These are phyloP conservation scores for Pelagophyceae sp. DNA, from an alignment of 352 stramenopile species.

Conservation along the genomic window DNA sequence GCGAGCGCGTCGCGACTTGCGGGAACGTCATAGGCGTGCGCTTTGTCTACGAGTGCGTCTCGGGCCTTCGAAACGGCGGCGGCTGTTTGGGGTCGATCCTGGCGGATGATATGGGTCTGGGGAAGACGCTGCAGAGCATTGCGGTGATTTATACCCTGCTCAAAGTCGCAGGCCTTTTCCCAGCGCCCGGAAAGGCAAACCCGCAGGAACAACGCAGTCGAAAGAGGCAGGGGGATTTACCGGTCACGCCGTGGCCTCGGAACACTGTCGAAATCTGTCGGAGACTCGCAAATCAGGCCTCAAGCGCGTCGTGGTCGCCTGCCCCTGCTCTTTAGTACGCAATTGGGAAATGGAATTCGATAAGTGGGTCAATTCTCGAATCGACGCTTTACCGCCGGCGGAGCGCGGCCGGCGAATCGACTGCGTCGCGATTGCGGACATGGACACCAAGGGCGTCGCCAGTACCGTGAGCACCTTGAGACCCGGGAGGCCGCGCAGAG, in stretches of 20 bases:
- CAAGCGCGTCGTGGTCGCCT: constrained; percentile 74
- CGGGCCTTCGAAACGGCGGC: constrained; percentile 41
- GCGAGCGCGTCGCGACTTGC: too few relatives aligned
- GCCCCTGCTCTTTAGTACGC: constrained; percentile 89
- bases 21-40: too few relatives aligned
- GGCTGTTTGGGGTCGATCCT: constrained; percentile 53
- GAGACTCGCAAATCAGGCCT: constrained; percentile 34
- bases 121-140: constrained; percentile 56
- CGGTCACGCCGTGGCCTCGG: too few relatives aligned
- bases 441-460: too few relatives aligned
- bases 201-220: too few relatives aligned
- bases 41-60: constrained; percentile 93
- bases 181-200: too few relatives aligned
- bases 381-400: too few relatives aligned
- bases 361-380: constrained; percentile 75
- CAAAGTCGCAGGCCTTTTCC: too few relatives aligned
- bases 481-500: too few relatives aligned
- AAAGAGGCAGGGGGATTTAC: too few relatives aligned
- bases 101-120: constrained; percentile 43
- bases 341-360: constrained; percentile 96
- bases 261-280: constrained; percentile 41
- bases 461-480: too few relatives aligned
- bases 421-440: neutral
- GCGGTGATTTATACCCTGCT: constrained; percentile 62
- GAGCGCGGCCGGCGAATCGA: neutral